A percentile compares a stretch with the other conserved stretches of the same genome.
phyloP scores from a whole-genome alignment of 2,329 filamentous ascomycete species.

The Elsinoe fawcettii region DNA sequence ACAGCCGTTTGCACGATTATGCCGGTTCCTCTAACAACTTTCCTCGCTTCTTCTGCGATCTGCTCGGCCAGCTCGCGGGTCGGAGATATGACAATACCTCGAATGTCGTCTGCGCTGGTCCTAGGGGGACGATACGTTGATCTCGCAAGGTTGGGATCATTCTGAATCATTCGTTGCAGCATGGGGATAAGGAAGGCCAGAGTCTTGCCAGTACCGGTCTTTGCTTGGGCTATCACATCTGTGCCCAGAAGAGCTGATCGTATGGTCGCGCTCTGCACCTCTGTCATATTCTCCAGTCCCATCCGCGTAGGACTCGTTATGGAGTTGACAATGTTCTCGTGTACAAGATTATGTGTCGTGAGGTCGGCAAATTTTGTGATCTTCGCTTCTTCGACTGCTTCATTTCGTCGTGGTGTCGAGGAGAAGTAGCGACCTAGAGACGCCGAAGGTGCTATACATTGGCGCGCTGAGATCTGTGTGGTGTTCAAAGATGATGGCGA shows the following conservation, averaged over 20 bases:
- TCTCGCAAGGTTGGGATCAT: constrained; percentile 54
- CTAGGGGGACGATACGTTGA: constrained; percentile 41
- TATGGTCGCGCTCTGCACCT: constrained; percentile 82
- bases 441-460: constrained; percentile 22
- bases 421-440: constrained; percentile 20
- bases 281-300: constrained; percentile 78
- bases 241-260: constrained; percentile 67
- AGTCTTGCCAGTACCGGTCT: constrained; percentile 95
- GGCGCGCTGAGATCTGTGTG: constrained; percentile 16
- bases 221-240: constrained; percentile 90
- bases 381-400: constrained; percentile 14
- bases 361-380: constrained; percentile 41
- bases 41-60: constrained; percentile 63
- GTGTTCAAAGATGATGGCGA: constrained; percentile 20
- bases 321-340: constrained; percentile 56
- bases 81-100: constrained; percentile 54
- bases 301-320: constrained; percentile 57
- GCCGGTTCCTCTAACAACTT: constrained; percentile 56
- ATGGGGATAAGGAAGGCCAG: constrained; percentile 84
- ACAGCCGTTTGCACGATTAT: constrained; percentile 73
- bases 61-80: constrained; percentile 58
- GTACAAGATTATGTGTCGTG: constrained; percentile 44
- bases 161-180: constrained; percentile 66
- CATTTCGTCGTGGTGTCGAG: constrained; percentile 17
- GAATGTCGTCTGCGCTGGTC: constrained; percentile 46